Evolutionary conservation across 2,329 filamentous ascomycete species (phyloP).

Genomic region (Exophiala sp.): DNA sequence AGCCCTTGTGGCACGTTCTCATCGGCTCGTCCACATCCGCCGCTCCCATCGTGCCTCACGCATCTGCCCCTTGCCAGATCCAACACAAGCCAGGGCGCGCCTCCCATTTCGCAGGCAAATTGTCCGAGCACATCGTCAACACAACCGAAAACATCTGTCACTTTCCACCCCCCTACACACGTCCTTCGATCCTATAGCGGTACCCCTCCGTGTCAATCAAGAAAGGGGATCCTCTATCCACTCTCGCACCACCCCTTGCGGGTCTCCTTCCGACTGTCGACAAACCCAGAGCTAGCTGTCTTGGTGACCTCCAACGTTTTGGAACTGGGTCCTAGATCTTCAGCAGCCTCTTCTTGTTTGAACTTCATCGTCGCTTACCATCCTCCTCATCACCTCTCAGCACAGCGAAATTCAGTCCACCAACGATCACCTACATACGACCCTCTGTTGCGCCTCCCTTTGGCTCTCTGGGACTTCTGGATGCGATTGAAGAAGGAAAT

Average conservation of each 20-base stretch:
- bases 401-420: background rate
- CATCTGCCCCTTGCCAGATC: conserved; percentile 16
- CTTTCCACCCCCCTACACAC: conserved; percentile 7
- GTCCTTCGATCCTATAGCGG: conserved; percentile 13
- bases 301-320: conserved; percentile 22
- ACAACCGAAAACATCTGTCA: conserved; percentile 25
- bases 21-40: conserved; percentile 3
- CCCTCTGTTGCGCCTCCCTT: background rate
- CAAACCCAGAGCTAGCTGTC: conserved; percentile 16
- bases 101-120: conserved; percentile 20
- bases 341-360: conserved; percentile 18
- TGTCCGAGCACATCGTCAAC: conserved; percentile 25
- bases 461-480: background rate
- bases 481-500: conserved; percentile 11
- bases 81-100: conserved; percentile 18
- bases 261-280: conserved; percentile 20
- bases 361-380: conserved; percentile 12
- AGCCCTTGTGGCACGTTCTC: background rate
- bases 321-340: conserved; percentile 14
- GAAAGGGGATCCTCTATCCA: conserved; percentile 25
- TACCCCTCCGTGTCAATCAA: conserved; percentile 16
- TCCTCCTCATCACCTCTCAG: conserved; percentile 11
- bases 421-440: background rate
- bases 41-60: background rate
- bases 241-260: conserved; percentile 26